Percentiles rank a stretch among this genome's conserved stretches.
phyloP scores from a whole-genome alignment of 1,284 basidiomycete species.

The Veloboletus limbatus region DNA sequence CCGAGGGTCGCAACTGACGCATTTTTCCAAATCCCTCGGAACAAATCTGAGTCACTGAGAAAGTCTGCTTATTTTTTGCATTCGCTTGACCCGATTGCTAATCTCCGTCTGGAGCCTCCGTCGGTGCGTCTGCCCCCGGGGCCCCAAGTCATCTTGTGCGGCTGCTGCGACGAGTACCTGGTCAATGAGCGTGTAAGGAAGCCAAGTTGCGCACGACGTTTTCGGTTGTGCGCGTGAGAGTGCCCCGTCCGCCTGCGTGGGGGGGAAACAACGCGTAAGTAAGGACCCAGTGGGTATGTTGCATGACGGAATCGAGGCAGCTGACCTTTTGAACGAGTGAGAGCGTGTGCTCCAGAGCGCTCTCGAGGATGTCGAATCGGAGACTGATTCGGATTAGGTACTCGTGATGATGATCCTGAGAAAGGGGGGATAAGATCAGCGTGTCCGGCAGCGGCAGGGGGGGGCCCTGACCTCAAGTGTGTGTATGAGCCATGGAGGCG shows the following conservation, averaged over 20 bases:
- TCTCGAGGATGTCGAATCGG: slow-evolving; percentile 75
- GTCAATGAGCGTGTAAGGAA: slow-evolving; percentile 86
- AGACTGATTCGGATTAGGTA: slow-evolving; percentile 74
- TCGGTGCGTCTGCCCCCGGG: slow-evolving; percentile 41
- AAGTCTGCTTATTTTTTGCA: slow-evolving; percentile 53
- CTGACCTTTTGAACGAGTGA: slow-evolving; percentile 70
- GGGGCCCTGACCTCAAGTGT: slow-evolving; percentile 57
- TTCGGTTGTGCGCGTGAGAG: slow-evolving; percentile 55
- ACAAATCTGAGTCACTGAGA: slow-evolving; percentile 17
- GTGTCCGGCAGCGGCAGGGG: slow-evolving; percentile 10
- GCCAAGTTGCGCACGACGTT: slow-evolving; percentile 63
- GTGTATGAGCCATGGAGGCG: slow-evolving; percentile 82
- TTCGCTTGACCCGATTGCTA: slow-evolving; percentile 56
- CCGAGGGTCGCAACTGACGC: neutral
- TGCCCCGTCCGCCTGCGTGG: slow-evolving; percentile 52
- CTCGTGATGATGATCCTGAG: slow-evolving; percentile 70
- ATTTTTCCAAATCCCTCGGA: no score
- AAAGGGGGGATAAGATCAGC: slow-evolving; percentile 11
- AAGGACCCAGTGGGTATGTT: slow-evolving; percentile 10
- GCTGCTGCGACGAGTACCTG: slow-evolving; percentile 74
- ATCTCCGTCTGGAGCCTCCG: slow-evolving; percentile 56
- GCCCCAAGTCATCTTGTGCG: slow-evolving; percentile 48
- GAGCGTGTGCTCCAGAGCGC: slow-evolving; percentile 72
- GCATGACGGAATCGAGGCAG: slow-evolving; percentile 4
- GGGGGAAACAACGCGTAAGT: slow-evolving; percentile 6